phyloP scores from a whole-genome alignment of 176 grass and related monocot species.

The Calamus simplicifolius region DNA sequence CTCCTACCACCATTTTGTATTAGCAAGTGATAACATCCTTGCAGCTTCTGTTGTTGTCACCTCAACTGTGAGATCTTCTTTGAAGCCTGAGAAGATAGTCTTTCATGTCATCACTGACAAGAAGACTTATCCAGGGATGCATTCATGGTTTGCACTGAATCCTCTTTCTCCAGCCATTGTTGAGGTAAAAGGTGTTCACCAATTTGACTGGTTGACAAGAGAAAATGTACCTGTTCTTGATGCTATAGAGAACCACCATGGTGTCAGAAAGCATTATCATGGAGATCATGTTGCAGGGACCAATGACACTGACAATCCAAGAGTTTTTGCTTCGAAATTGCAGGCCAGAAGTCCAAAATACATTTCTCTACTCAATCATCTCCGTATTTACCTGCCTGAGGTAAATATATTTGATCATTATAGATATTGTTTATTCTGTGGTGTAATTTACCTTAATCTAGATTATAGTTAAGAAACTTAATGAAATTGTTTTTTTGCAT shows the following conservation, averaged over 20 bases:
- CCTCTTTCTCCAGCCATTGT: slow-evolving; percentile 71
- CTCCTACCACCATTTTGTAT: slow-evolving; percentile 73
- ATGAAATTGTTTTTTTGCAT: too few species aligned
- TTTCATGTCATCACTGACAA: slow-evolving; percentile 98
- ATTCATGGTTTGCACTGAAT: slow-evolving; percentile 98
- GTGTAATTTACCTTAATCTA: too few species aligned
- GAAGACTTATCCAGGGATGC: slow-evolving; percentile 93
- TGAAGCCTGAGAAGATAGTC: slow-evolving; percentile 53
- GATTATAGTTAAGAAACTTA: too few species aligned
- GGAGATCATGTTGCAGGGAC: slow-evolving; percentile 65
- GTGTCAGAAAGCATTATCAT: slow-evolving; percentile 88
- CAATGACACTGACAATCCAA: slow-evolving; percentile 56
- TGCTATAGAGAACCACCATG: slow-evolving; percentile 77
- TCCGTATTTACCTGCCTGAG: slow-evolving; percentile 95
- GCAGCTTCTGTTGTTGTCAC: slow-evolving; percentile 87
- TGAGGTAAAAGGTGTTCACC: slow-evolving; percentile 93
- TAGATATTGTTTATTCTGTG: too few species aligned
- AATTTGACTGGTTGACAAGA: slow-evolving; percentile 94
- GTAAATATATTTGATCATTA: slow-evolving; percentile 18
- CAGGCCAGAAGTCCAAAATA: slow-evolving; percentile 91
- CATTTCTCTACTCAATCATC: slow-evolving; percentile 90
- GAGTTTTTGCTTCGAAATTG: slow-evolving; percentile 84
- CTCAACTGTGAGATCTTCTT: slow-evolving; percentile 58
- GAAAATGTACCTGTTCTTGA: slow-evolving; percentile 92
- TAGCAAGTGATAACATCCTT: slow-evolving; percentile 92